Percentiles rank a stretch among this genome's conserved stretches.
Evolutionary conservation across 805 yeast genomes (phyloP).

Genomic region (Sugiyamaella marilandica): DNA sequence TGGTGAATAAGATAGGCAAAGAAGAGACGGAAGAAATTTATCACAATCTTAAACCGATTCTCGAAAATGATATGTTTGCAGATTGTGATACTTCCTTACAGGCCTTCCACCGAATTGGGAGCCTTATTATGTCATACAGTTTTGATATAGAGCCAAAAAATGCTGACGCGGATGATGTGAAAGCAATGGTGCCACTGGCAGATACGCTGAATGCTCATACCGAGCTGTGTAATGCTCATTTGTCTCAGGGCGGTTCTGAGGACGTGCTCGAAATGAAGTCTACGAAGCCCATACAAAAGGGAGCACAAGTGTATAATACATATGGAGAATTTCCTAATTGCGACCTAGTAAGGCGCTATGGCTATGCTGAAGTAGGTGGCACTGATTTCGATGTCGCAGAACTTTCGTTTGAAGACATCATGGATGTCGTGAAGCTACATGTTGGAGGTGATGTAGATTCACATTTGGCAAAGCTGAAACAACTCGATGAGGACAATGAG

Average conservation of each 20-base stretch:
- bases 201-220: conserved; percentile 89
- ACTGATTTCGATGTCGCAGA: conserved; percentile 81
- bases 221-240: conserved; percentile 64
- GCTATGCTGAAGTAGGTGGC: conserved; percentile 74
- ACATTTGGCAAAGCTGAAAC: conserved; percentile 7
- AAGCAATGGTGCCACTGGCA: conserved; percentile 91
- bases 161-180: conserved; percentile 34
- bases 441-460: conserved; percentile 4
- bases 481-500: conserved; percentile 21
- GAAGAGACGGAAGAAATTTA: conserved; percentile 61
- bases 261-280: conserved; percentile 66
- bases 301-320: conserved; percentile 78
- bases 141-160: conserved; percentile 62
- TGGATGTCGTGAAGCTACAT: conserved; percentile 26
- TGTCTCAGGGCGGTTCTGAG: conserved; percentile 40
- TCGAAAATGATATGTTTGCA: conserved; percentile 19
- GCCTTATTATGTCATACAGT: conserved; percentile 81
- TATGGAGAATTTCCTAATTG: conserved; percentile 89
- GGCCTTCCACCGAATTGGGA: conserved; percentile 68
- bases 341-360: conserved; percentile 86
- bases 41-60: conserved; percentile 41
- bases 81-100: conserved; percentile 41
- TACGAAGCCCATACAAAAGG: conserved; percentile 50
- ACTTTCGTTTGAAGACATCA: conserved; percentile 44
- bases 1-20: conserved; percentile 66